Percentiles rank a stretch among this genome's conserved stretches.
phyloP scores from a whole-genome alignment of 306 rosid genomes.

The Prunus kanzakura region DNA sequence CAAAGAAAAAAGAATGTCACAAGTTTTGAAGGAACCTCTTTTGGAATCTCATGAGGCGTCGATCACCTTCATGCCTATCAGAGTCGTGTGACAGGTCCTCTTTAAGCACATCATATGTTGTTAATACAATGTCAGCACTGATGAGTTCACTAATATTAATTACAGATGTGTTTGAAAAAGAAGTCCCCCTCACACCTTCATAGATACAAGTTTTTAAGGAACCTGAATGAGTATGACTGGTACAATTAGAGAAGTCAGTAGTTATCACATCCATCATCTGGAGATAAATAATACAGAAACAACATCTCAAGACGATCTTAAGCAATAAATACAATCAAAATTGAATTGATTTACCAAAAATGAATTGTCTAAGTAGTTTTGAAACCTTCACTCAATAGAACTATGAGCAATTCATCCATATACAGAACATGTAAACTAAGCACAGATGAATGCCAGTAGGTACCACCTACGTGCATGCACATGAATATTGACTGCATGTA shows the following conservation, averaged over 20 bases:
- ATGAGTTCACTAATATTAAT: conserved; percentile 57
- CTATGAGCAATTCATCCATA: too few relatives aligned
- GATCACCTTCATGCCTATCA: conserved; percentile 91
- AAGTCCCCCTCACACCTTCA: conserved; percentile 73
- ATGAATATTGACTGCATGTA: too few relatives aligned
- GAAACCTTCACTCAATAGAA: too few relatives aligned
- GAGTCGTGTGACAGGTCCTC: conserved; percentile 91
- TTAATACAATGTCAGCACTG: conserved; percentile 76
- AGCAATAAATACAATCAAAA: neutral
- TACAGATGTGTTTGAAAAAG: conserved; percentile 51
- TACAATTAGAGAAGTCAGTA: conserved; percentile 38
- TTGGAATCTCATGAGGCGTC: conserved; percentile 82
- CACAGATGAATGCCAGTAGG: too few relatives aligned
- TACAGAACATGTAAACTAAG: too few relatives aligned
- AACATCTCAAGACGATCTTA: neutral
- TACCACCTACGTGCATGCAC: too few relatives aligned
- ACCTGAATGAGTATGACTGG: conserved; percentile 79
- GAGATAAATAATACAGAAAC: conserved; percentile 1
- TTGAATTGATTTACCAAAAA: neutral
- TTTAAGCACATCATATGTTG: conserved; percentile 90
- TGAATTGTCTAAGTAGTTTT: neutral
- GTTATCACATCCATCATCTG: conserved; percentile 11
- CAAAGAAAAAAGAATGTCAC: neutral
- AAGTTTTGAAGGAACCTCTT: conserved; percentile 61
- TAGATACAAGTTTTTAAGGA: conserved; percentile 74